Percentiles rank a stretch among this genome's conserved stretches.
These are phyloP conservation scores for Schizosaccharomyces japonicus DNA, from an alignment of 805 yeast genomes.

Conservation along the genomic window DNA sequence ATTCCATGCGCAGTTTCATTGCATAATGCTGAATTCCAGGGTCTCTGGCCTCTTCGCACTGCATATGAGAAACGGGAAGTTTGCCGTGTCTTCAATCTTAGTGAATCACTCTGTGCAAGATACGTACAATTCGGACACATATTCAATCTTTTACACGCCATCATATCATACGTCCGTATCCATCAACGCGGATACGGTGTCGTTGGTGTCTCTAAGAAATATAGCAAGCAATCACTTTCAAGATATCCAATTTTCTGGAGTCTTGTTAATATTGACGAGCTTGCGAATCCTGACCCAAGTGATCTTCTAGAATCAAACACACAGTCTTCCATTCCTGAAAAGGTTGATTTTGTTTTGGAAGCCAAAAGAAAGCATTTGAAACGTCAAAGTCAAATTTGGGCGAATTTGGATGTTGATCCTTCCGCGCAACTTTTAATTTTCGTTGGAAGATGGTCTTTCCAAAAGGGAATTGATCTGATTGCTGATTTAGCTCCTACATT, in stretches of 20 bases:
- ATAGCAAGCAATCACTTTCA: slow-evolving; percentile 2
- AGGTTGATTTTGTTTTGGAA: slow-evolving; percentile 4
- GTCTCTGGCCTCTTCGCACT: slow-evolving; percentile 4
- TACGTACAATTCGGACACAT: slow-evolving; percentile 5
- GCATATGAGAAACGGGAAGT: neutral
- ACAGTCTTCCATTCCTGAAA: neutral
- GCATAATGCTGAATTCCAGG: slow-evolving; percentile 5
- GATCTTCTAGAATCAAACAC: neutral
- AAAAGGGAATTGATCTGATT: slow-evolving; percentile 5
- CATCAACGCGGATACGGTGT: slow-evolving; percentile 4
- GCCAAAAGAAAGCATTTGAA: neutral
- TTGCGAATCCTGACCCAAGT: slow-evolving; percentile 5
- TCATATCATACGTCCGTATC: slow-evolving; percentile 1
- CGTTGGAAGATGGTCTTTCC: slow-evolving; percentile 5
- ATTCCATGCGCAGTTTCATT: slow-evolving; percentile 3
- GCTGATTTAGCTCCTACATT: slow-evolving; percentile 3
- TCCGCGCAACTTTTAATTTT: slow-evolving; percentile 3
- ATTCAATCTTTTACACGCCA: slow-evolving; percentile 4
- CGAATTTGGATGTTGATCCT: slow-evolving; percentile 1
- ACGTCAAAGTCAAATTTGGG: slow-evolving; percentile 4
- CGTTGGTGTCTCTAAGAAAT: slow-evolving; percentile 5
- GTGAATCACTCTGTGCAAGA: neutral
- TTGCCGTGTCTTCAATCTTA: neutral
- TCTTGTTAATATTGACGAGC: neutral
- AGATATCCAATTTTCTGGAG: slow-evolving; percentile 6